Base-by-base conservation (phyloP, 805 yeast genomes). In the Saturnispora besseyi region DNA sequence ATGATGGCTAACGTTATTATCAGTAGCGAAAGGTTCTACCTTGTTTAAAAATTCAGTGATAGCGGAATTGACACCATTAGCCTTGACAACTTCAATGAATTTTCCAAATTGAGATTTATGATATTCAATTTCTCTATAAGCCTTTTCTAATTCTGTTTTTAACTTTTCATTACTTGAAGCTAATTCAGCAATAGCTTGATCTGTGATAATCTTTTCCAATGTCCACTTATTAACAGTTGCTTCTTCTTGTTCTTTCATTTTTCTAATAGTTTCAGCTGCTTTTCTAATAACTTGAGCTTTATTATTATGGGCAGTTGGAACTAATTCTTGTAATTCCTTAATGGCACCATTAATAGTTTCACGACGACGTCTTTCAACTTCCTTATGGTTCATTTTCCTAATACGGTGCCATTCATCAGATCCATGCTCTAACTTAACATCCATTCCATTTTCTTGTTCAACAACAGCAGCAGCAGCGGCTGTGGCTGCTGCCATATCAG, bases 141-240 rank as follows among this genome's bases (percentile, higher is more conserved):
- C 95, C 62, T 87, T 82, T 58, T 87, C 95, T 59, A 91, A 76
- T 69, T 90, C 97, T 49, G 75, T 77, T 69, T 88, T 89, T 64
- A 91, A 76, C 67, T 87, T 85, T 60, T 88, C 96, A 70, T 90
- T 91, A 12, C 89, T 80, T 40, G 86, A 81, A 48, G 86, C 78
- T 57, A 91, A 76, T 67, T 90, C 96, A 54, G 84, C 79, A 47
- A 89, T 84, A 11, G 91, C 89, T 69, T 91, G 98, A 65, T 90
- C 97, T 34, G 91, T 84, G 55, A 89, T 75, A 54, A 93, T 75
- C 70, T 91, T 91, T 67, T 91, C 97, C 61, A 91, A 74, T 5
- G 97, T 90, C 87, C 95, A 87, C 71, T 93, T 91, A 68, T 91
- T 96, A 59, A 88, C 83, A 63, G 87, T 86, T 60, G 84, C 82